Percentiles rank a stretch among this genome's conserved stretches.
Conservation (phyloP, 441 rosid genomes). For the Metrosideros polymorpha region DNA sequence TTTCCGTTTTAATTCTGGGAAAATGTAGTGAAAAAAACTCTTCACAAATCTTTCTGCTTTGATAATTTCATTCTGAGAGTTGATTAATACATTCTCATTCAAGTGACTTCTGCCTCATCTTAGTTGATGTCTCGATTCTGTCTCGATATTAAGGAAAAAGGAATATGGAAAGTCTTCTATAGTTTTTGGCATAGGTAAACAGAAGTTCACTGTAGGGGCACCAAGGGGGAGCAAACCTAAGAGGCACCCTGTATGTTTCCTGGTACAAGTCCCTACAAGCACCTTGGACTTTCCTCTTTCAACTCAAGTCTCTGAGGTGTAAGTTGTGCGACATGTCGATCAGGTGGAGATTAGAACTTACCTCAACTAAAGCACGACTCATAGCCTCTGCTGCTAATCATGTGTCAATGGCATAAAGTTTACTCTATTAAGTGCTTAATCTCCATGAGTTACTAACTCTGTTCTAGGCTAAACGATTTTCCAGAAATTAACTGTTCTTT, state of each 20-base stretch:
- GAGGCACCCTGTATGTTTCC: not conserved
- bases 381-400: not conserved
- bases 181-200: not conserved
- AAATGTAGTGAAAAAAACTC: not conserved
- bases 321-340: not conserved
- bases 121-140: not conserved
- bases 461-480: not conserved
- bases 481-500: not conserved
- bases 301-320: not conserved
- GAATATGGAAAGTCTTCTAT: not conserved
- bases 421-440: not conserved
- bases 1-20: not conserved
- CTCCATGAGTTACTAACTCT: not conserved
- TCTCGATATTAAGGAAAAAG: not conserved
- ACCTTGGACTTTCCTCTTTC: not conserved
- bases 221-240: not conserved
- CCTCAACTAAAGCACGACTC: not conserved
- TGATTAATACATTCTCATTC: not conserved
- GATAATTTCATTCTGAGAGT: not conserved
- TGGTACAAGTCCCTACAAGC: not conserved
- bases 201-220: not conserved
- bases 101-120: not conserved
- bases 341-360: not conserved
- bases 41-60: not conserved
- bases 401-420: not conserved